phyloP scores from a whole-genome alignment of 768 basidiomycete genomes.

The Termitomyces sp. region DNA sequence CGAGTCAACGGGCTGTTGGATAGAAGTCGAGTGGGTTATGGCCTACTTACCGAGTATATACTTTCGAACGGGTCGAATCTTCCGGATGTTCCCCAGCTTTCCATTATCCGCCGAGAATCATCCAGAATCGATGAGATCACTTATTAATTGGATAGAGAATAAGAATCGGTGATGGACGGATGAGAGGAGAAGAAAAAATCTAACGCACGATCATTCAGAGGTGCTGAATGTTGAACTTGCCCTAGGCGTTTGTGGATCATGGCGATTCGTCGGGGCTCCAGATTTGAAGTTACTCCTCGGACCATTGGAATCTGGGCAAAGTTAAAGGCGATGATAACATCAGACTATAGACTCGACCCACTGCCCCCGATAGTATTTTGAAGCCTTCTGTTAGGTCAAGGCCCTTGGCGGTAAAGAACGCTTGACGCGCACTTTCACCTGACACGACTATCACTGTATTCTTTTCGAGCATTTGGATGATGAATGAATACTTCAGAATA shows the following conservation, averaged over 20 bases:
- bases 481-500: neutral
- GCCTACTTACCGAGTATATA: conserved; percentile 64
- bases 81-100: conserved; percentile 62
- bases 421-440: conserved; percentile 63
- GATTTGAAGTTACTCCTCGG: conserved; percentile 68
- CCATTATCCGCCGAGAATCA: conserved; percentile 59
- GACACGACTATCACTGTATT: conserved; percentile 74
- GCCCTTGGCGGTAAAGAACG: conserved; percentile 66
- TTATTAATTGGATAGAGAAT: conserved; percentile 24
- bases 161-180: conserved; percentile 9
- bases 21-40: conserved; percentile 1
- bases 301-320: conserved; percentile 65
- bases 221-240: conserved; percentile 57
- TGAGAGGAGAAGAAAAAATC: conserved; percentile 4
- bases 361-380: conserved; percentile 74
- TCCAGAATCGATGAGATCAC: conserved; percentile 64
- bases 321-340: conserved; percentile 15
- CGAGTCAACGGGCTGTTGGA: neutral
- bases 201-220: conserved; percentile 55
- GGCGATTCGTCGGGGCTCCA: conserved; percentile 56
- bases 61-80: conserved; percentile 69
- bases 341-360: conserved; percentile 33
- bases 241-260: conserved; percentile 71
- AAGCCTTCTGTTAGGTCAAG: conserved; percentile 79
- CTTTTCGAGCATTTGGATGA: conserved; percentile 27